Percentiles rank a stretch among this genome's conserved stretches.
phyloP scores from a whole-genome alignment of 768 basidiomycete genomes.

The Chlorophyllum brunneum region DNA sequence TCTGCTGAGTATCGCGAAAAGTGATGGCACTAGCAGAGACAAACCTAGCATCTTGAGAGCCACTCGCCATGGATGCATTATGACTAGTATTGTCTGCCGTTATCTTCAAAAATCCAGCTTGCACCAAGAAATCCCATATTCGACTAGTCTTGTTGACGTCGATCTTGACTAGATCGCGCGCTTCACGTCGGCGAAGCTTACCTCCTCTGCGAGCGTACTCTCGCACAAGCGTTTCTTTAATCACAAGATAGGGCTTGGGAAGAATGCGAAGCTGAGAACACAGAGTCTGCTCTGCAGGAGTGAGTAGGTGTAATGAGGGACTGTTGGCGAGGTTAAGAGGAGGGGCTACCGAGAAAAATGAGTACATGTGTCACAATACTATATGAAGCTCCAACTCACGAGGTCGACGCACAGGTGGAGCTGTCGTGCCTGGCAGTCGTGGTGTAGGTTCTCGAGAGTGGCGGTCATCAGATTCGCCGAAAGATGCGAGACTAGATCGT shows the following conservation, averaged over 20 bases:
- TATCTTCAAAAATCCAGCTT: slow-evolving; percentile 78
- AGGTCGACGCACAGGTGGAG: slow-evolving; percentile 39
- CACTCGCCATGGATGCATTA: slow-evolving; percentile 36
- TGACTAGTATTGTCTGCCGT: slow-evolving; percentile 46
- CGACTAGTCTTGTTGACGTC: slow-evolving; percentile 91
- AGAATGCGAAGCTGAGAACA: slow-evolving; percentile 89
- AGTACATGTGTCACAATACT: slow-evolving; percentile 4
- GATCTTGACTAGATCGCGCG: slow-evolving; percentile 86
- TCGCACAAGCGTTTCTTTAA: slow-evolving; percentile 92
- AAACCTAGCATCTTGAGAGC: slow-evolving; percentile 34
- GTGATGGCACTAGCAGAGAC: slow-evolving; percentile 10
- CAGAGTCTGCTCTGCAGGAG: slow-evolving; percentile 80
- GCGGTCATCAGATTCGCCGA: slow-evolving; percentile 46
- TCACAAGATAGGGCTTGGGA: slow-evolving; percentile 91
- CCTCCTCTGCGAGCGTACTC: slow-evolving; percentile 91
- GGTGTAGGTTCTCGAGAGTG: slow-evolving; percentile 64
- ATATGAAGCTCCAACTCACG: slow-evolving; percentile 28
- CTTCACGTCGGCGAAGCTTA: slow-evolving; percentile 82
- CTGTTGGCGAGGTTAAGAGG: slow-evolving; percentile 91
- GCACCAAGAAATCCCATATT: slow-evolving; percentile 91
- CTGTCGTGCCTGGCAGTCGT: slow-evolving; percentile 33
- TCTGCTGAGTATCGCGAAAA: background rate
- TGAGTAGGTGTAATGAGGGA: slow-evolving; percentile 85
- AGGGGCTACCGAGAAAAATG: slow-evolving; percentile 27
- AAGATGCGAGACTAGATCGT: slow-evolving; percentile 36